These are phyloP conservation scores for Datisca glomerata DNA, from an alignment of 306 rosid species.

Conservation along the genomic window DNA sequence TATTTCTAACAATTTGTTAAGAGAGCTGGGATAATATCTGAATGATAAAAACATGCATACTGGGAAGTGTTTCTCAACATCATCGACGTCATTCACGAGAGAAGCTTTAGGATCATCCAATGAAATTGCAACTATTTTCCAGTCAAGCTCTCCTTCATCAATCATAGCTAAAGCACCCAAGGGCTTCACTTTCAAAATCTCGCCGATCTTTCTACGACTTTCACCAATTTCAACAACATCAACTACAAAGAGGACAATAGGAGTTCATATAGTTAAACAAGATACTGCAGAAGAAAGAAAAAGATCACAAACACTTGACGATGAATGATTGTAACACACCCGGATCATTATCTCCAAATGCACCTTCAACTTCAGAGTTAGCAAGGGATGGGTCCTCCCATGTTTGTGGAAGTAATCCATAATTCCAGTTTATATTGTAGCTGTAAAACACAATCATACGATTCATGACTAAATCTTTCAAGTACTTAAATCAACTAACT, in stretches of 20 bases:
- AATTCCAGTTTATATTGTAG: slow-evolving; percentile 87
- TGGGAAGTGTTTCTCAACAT: slow-evolving; percentile 94
- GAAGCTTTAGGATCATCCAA: slow-evolving; percentile 88
- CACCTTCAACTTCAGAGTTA: slow-evolving; percentile 80
- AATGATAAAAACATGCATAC: slow-evolving; percentile 24
- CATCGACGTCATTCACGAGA: slow-evolving; percentile 65
- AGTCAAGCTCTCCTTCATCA: slow-evolving; percentile 99
- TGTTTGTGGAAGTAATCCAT: slow-evolving; percentile 93
- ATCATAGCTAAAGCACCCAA: slow-evolving; percentile 97
- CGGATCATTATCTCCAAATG: slow-evolving; percentile 94
- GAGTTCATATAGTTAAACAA: too few species aligned
- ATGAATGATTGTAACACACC: slow-evolving; percentile 41
- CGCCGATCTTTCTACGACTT: slow-evolving; percentile 57
- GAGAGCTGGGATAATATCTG: too few species aligned
- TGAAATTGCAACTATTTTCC: slow-evolving; percentile 95
- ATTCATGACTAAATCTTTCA: too few species aligned
- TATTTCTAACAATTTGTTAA: too few species aligned
- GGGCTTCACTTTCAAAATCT: slow-evolving; percentile 78
- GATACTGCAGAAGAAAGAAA: background rate
- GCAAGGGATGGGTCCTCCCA: slow-evolving; percentile 94
- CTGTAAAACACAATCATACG: too few species aligned
- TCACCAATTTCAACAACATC: slow-evolving; percentile 89
- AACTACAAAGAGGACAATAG: too few species aligned
- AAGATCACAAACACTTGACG: slow-evolving; percentile 7
- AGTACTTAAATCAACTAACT: too few species aligned